A percentile compares a stretch with the other conserved stretches of the same genome.
phyloP scores from a whole-genome alignment of 331 rosid species.

The Cydonia oblonga region DNA sequence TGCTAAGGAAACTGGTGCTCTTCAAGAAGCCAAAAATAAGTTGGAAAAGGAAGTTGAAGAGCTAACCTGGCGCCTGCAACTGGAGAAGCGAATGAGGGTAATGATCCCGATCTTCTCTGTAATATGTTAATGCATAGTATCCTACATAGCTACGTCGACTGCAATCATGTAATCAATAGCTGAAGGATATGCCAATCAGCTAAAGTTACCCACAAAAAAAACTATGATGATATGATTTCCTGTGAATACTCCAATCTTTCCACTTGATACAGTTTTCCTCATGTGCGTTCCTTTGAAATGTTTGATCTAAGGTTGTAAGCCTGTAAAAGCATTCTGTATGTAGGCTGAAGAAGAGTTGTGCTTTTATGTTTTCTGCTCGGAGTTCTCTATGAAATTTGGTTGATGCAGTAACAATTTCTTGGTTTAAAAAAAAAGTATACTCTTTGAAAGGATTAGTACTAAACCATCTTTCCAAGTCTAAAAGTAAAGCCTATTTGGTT shows the following conservation, averaged over 20 bases:
- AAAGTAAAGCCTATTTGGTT: not conserved
- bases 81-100: constrained; percentile 53
- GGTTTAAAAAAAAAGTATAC: not conserved
- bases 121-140: not conserved
- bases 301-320: not conserved
- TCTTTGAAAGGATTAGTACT: not conserved
- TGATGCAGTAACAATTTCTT: not conserved
- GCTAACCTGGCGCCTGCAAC: constrained; percentile 44
- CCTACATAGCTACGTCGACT: not conserved
- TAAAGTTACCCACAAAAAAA: not conserved
- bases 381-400: not conserved
- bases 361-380: not conserved
- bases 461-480: not conserved
- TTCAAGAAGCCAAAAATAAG: constrained; percentile 69
- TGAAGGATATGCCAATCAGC: not conserved
- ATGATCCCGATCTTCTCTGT: not conserved
- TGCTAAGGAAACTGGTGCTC: constrained; percentile 80
- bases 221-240: not conserved
- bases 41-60: constrained; percentile 88
- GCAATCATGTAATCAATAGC: not conserved
- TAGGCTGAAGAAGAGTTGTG: not conserved
- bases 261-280: not conserved
- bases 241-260: not conserved
- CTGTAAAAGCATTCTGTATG: not conserved
- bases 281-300: not conserved